These are phyloP conservation scores for Hyphopichia burtonii DNA, from an alignment of 1,139 yeast species.

Conservation along the genomic window DNA sequence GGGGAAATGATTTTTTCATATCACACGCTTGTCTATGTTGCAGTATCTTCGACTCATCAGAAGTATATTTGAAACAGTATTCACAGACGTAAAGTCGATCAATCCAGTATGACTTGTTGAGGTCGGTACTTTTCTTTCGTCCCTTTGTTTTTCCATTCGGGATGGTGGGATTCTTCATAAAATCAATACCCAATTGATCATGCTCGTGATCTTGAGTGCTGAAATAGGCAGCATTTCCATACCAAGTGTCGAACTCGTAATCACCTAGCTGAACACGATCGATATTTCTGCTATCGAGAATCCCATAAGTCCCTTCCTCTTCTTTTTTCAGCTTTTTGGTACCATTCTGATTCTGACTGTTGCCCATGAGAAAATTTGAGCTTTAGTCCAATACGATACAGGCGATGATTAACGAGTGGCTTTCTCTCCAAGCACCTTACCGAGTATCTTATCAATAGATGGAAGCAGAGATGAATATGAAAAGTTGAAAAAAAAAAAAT, in stretches of 20 bases:
- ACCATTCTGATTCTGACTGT: background rate
- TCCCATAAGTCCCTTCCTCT: conserved; percentile 52
- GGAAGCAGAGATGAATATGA: too few relatives aligned
- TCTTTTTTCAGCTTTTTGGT: conserved; percentile 5
- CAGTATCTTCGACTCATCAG: conserved; percentile 32
- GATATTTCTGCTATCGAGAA: conserved; percentile 60
- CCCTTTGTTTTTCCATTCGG: conserved; percentile 17
- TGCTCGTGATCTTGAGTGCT: conserved; percentile 21
- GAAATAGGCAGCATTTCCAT: conserved; percentile 80
- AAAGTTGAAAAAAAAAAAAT: too few relatives aligned
- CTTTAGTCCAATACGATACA: too few relatives aligned
- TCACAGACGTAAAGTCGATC: conserved; percentile 72
- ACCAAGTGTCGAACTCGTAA: conserved; percentile 74
- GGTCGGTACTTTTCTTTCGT: conserved; percentile 10
- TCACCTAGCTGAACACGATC: conserved; percentile 63
- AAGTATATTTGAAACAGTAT: conserved; percentile 78
- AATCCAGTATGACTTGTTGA: too few relatives aligned
- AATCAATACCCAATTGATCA: background rate
- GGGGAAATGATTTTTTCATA: conserved; percentile 27
- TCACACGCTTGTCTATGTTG: conserved; percentile 50
- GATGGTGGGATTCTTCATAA: background rate
- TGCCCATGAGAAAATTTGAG: background rate
- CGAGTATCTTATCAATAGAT: too few relatives aligned
- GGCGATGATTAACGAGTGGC: too few relatives aligned
- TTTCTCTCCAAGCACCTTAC: too few relatives aligned